Base-by-base conservation (phyloP, 495 filamentous ascomycete genomes). In the Trypethelium eluteriae region DNA sequence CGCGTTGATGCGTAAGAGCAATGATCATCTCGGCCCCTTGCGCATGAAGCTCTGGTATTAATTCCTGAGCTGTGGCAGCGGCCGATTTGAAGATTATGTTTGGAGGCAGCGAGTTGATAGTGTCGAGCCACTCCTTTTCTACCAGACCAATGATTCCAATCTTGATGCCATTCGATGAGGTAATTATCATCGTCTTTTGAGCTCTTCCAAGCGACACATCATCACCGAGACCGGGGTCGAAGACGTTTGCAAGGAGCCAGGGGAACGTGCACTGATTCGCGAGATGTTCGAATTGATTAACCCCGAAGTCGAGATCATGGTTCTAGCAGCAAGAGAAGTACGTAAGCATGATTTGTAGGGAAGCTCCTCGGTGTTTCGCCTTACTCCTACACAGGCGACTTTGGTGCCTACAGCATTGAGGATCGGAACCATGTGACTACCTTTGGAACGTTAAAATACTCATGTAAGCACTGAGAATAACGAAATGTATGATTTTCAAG, bases 241-340 rank as follows among this genome's bases (percentile, higher is more conserved):
- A 76, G 5, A 93, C 84, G 72, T 96, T 96, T 62, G 91, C 91
- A 16, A 94, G 79, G 1, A 96, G 83, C 92, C 92, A 96, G 2
- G 92, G 92, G 67, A 96, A 96, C 25, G 80, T 80, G 79, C 91
- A 94, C 71, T 90, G 85, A 4, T 80, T 79, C 7, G 85, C 82
- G 25, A 96, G 77, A 73, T 93, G 81, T 32, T 81, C 83, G 73
- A 90, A 89, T 72, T 95, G 91, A 10, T 79, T 75, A 25, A 93
- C 88, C n/a, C 92, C 92, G 72, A 96, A 96, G 75, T 96, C 92
- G 46, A 96, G 85, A 73, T 96, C 92, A 75, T 96, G 92, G 73
- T 96, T 96, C 83, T 86, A 67, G 63, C 38, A 34, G 38, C 12
- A 67, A 38, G 49, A 39, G 32, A 69, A 35, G 18, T 25, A 25